phyloP scores from a whole-genome alignment of 371 early-diverging fungal genomes.

The Mucor plumbeus region DNA sequence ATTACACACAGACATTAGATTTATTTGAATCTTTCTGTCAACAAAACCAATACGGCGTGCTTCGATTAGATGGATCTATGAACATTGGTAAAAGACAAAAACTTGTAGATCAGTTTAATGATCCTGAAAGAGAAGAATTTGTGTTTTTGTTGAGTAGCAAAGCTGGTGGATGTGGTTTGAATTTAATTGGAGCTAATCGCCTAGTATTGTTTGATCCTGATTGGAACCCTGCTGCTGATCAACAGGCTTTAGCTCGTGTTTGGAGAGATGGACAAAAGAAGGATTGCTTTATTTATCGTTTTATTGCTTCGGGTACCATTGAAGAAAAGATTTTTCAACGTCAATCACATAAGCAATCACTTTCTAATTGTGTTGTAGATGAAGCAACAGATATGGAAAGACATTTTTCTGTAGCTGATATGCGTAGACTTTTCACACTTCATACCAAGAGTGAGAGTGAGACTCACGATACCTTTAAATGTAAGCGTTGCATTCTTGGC shows the following conservation, averaged over 20 bases:
- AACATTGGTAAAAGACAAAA: conserved; percentile 87
- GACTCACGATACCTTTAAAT: conserved; percentile 96
- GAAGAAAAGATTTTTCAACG: conserved; percentile 99
- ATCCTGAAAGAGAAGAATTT: conserved; percentile 84
- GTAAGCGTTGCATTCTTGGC: conserved; percentile 84
- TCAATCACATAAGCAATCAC: conserved; percentile 86
- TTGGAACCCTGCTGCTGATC: conserved; percentile 86
- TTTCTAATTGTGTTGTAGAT: conserved; percentile 94
- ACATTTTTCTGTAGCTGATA: conserved; percentile 89
- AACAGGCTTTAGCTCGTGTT: conserved; percentile 92
- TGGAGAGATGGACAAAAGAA: conserved; percentile 99
- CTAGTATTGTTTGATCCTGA: conserved; percentile 93
- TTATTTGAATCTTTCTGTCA: conserved; percentile 89
- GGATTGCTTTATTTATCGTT: conserved; percentile 91
- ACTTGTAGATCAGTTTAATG: conserved; percentile 95
- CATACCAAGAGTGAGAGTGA: conserved; percentile 83
- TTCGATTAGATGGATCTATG: conserved; percentile 95
- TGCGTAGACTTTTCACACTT: conserved; percentile 86
- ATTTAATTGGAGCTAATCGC: conserved; percentile 96
- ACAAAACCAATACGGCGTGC: conserved; percentile 74
- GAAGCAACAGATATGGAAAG: conserved; percentile 90
- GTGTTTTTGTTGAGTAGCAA: conserved; percentile 95
- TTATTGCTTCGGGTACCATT: conserved; percentile 94
- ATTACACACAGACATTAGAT: conserved; percentile 97
- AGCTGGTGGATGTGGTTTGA: conserved; percentile 98